A percentile compares a stretch with the other conserved stretches of the same genome.
Conservation (phyloP, 2,329 filamentous ascomycete genomes). For the Ophiostoma himal-ulmi region DNA sequence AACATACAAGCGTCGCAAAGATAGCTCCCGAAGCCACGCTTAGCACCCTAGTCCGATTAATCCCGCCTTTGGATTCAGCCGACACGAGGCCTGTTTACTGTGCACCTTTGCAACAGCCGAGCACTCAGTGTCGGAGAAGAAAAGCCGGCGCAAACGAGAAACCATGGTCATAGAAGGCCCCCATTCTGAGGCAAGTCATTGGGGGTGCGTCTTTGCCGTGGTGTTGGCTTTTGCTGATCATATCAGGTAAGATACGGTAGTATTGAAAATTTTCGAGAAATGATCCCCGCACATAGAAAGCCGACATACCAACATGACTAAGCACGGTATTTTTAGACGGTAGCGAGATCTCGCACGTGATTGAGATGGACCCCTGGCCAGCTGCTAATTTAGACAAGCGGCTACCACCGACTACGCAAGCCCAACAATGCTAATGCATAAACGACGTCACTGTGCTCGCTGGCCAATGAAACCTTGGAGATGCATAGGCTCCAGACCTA, state of each 20-base stretch:
- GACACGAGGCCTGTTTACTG: slow-evolving; percentile 1
- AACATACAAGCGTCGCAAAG: background rate
- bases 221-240: background rate
- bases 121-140: background rate
- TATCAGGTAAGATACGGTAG: background rate
- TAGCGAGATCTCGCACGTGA: background rate
- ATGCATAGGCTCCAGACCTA: background rate
- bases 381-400: slow-evolving; percentile 1
- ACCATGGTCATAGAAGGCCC: background rate
- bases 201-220: background rate
- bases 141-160: background rate
- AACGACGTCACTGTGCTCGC: slow-evolving; percentile 9
- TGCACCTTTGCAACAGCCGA: background rate
- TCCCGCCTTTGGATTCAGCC: background rate
- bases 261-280: background rate
- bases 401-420: background rate
- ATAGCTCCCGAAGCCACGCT: background rate
- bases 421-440: background rate
- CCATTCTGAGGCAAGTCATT: background rate
- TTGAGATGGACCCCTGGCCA: background rate
- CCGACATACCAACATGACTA: no score
- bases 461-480: background rate
- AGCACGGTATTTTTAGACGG: no score
- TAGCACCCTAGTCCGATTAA: background rate
- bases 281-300: background rate